Base-by-base conservation (phyloP, 306 rosid genomes). In the Medicago ruthenica region DNA sequence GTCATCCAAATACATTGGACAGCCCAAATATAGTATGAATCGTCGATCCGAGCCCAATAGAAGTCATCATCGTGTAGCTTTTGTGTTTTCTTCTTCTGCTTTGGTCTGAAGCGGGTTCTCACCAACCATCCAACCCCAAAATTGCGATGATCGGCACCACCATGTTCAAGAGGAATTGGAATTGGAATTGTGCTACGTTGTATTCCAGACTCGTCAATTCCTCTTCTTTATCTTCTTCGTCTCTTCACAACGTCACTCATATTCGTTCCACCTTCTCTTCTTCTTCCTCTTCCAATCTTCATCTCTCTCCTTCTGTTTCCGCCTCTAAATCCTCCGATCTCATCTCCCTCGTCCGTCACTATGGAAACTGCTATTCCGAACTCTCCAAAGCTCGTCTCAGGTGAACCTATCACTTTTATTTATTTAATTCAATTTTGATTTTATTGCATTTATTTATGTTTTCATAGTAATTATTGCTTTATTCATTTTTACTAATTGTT, bases 351-450 rank as follows among this genome's bases (percentile, higher is more conserved):
- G 80, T 87, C 27, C 87, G 89, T 65, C 92, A 92, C 84, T 89
- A 90, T 68, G 89, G 85, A 36, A 89, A 83, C 40, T 94, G 98
- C 84, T 91, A 94, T 74, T 88, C 90, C 87, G 89, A 94, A 81
- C 94, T 88, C 79, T 91, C 98, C 82, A 93, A 89, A 75, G 96
- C 97, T 70, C 97, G 92, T 79, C 97, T 93, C 57, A 89, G 93
- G 97, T 27, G 31, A 27, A 27, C 31, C 31, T 27, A 3, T 27
- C 31, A 27, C 31, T 27, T 27, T 27, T 27, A 27, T 27, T 27
- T 3, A 24, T 1, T 24, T 24, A 21, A 21, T 21, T 21, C 22
- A 21, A 21, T 21, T 21, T 24, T 24, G 1, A 27, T 27, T 27
- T 27, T 3, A 27, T 27, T 27, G 31, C 31, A 27, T 27, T 27